Evolutionary conservation across 768 basidiomycete genomes (phyloP), one percentile per base, ranked within the genome.

Genomic region (Mycena galericulata): DNA sequence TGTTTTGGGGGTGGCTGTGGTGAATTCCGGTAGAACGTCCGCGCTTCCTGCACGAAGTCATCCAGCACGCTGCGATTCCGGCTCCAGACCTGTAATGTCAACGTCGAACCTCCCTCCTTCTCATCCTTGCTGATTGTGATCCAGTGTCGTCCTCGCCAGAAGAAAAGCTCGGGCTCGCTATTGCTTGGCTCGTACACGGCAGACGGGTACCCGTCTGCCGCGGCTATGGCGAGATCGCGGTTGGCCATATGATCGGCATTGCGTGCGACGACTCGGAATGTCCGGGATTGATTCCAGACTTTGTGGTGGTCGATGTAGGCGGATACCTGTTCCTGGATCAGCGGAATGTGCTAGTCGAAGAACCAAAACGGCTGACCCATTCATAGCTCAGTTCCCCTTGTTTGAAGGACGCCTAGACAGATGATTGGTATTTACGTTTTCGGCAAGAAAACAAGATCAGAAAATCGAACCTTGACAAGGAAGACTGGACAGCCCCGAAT

Each of bases 221-320:
- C 54, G 41, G 22, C 38, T 51, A 71, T 56, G 18, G 70, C 70
- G 30, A 72, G 62, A 18, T 72, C 70, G 24, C 63, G 62, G 63
- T 72, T 72, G 24, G 67, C 63, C 41, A 72, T 47, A 17, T 54
- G 47, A 22, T 57, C 58, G 22, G 65, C 67, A 40, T 68, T 62
- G 27, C 70, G 70, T 0, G 70, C 70, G 54, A 72, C 60, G 58
- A 72, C 70, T 27, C 70, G 67, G 70, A 72, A 72, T 3, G 70
- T 72, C 12, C 70, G 67, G 18, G 70, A 72, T 22, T 49, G 66
- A 22, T 72, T 72, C 70, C 70, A 72, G 17, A 72, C 70, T 29
- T 72, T 72, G 67, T 72, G 70, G 58, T 68, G 67, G 62, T 72
- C 70, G 59, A 72, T 59, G 50, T 68, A 72, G 11, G 70, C 62